Percentiles rank a stretch among this genome's conserved stretches.
Conservation (phyloP, 208 protist genomes). For the Acanthamoeba royreba region DNA sequence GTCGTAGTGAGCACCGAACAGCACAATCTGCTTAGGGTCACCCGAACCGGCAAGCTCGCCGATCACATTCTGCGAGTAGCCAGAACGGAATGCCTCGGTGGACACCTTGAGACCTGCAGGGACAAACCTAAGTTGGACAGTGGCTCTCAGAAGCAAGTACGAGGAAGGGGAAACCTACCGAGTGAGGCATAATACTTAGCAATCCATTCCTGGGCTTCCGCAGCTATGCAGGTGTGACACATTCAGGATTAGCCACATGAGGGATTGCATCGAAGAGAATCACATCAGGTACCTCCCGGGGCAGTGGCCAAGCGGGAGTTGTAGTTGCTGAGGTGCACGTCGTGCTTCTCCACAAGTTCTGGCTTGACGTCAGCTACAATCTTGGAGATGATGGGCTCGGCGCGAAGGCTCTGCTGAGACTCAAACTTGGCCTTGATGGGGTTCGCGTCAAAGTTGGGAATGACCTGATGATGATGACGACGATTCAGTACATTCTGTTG, state of each 20-base stretch:
- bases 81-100: neutral
- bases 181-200: neutral
- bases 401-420: neutral
- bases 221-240: neutral
- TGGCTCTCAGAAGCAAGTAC: neutral
- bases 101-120: neutral
- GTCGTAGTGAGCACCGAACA: constrained; percentile 15
- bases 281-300: neutral
- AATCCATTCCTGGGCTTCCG: neutral
- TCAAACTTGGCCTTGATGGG: neutral
- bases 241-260: neutral
- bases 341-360: neutral
- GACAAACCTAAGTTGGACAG: neutral
- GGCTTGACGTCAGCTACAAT: neutral
- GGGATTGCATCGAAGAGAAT: neutral
- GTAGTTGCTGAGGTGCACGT: neutral
- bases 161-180: neutral
- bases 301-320: neutral
- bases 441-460: neutral
- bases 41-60: neutral
- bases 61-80: neutral
- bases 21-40: neutral
- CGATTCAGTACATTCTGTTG: neutral
- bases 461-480: neutral
- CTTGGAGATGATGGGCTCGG: neutral